Conservation (phyloP, 78 protist species). For the Dictyostelium brefeldianum region DNA sequence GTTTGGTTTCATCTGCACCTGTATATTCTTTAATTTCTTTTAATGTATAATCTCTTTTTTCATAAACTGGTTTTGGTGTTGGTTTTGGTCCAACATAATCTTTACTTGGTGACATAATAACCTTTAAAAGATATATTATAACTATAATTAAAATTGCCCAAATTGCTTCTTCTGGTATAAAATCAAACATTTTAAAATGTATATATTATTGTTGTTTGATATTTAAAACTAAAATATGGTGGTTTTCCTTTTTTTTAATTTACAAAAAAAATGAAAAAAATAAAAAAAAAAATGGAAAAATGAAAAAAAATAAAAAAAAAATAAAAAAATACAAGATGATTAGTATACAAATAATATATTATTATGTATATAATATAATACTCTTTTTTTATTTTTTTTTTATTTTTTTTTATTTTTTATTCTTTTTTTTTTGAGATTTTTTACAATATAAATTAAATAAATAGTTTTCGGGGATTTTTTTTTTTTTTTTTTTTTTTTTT, state of each 20-base stretch:
- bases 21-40: conserved; percentile 22
- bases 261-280: too few relatives aligned
- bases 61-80: conserved; percentile 30
- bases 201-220: not conserved
- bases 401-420: too few relatives aligned
- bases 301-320: too few relatives aligned
- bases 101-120: conserved; percentile 45
- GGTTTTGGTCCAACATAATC: not conserved
- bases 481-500: too few relatives aligned
- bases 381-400: too few relatives aligned
- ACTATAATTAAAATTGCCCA: conserved; percentile 53
- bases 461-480: too few relatives aligned
- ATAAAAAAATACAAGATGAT: not conserved
- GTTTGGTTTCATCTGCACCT: conserved; percentile 19
- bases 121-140: conserved; percentile 45
- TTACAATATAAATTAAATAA: too few relatives aligned
- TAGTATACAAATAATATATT: not conserved
- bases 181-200: conserved; percentile 44
- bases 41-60: conserved; percentile 66
- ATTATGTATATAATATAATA: too few relatives aligned
- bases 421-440: too few relatives aligned
- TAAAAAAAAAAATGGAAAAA: too few relatives aligned
- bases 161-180: conserved; percentile 64
- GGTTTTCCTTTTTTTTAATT: not conserved
- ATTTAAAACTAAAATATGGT: too few relatives aligned